Base-by-base conservation (phyloP, 2,329 filamentous ascomycete species). In the Diplodia mutila region DNA sequence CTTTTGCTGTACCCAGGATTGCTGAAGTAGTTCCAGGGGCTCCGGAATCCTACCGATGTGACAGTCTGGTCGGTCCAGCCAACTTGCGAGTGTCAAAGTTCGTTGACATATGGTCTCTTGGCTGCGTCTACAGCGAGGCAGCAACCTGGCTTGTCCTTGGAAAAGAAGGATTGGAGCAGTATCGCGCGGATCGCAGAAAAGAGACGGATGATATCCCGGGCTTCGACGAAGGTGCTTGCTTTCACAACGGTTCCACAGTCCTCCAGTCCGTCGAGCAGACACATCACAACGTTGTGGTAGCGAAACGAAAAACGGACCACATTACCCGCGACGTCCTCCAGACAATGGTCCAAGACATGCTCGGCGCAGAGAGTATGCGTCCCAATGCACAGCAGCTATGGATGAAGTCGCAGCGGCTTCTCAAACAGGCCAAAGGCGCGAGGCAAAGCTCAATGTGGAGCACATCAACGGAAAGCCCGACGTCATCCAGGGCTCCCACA, bases 21-120 rank as follows among this genome's bases (percentile, higher is more conserved):
- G 18, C 37, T 61, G 29, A 61, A 7, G 4, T 3, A 14, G 27
- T 16, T 14, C 5, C 14, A 74, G 73, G 69, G 37, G 70, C 73
- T 3, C 73, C 73, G 0, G 73, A 74, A 65, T 72, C 42, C 16
- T 72, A 52, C n/a, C 67, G 71, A 4, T n/a, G 49, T 1, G 70
- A 71, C 32, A 23, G 14, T 18, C 67, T 68, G 46, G 18, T 32
- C 1, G 46, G 67, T 29, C 29, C 55, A 2, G 67, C 32, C 12
- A 52, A 51, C 66, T 53, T 67, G n/a, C 23, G 54, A n/a, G 73
- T 76, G 0, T 46, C 70, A 1, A 77, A 76, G 39, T 70, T 55
- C 4, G 79, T 77, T 5, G 80, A 82, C 55, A 77, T 78, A 1
- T 82, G 80, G 80, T 79, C 79, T 9, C 42, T 75, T 1, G 74